Base-by-base conservation (phyloP, 345 rosid species). In the Populus nigra region DNA sequence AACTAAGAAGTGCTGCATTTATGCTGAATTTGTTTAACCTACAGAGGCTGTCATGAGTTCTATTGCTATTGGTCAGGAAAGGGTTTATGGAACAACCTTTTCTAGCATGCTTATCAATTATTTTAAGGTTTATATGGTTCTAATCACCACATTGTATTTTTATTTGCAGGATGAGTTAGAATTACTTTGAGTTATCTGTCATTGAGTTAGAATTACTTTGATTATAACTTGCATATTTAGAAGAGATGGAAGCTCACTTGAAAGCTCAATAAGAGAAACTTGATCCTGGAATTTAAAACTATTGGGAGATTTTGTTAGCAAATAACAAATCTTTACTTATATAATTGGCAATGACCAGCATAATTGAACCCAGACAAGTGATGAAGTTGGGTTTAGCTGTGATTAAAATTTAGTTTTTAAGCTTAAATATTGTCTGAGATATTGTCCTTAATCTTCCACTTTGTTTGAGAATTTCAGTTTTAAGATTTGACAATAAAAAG, bases 231-330 rank as follows among this genome's bases (percentile, higher is more conserved):
- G 88, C 90, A 71, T 94, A 91, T 70, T 57, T 93, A 77, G 99
- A 96, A 89, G 96, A 96, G 80, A 91, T 92, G 80, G 98, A 92
- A 84, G 87, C 96, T 80, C 86, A 87, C 87, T 88, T 92, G 79
- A 93, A 88, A 84, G 99, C 99, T 16, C 98, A 87, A 96, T 93
- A 86, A 87, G 94, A 69, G 29, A 71, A 71, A 77, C 59, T 81
- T 78, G 55, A 29, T 67, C 80, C 67, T 76, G 66, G n/a, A 63
- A 68, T 62, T 78, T 23, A 36, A 69, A 35, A 20, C 16, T 57
- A 29, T 38, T 75, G n/a, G 17, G 45, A 15, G n/a, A 31, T 75
- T 70, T 80, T 61, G 2, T 67, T 72, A 18, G 53, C 29, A 65
- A 55, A 13, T 25, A 27, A 18, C 55, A n/a, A 67, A 23, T 73